A percentile compares a stretch with the other conserved stretches of the same genome.
Evolutionary conservation across 768 basidiomycete genomes (phyloP).

Genomic region (Ephemerocybe angulata): DNA sequence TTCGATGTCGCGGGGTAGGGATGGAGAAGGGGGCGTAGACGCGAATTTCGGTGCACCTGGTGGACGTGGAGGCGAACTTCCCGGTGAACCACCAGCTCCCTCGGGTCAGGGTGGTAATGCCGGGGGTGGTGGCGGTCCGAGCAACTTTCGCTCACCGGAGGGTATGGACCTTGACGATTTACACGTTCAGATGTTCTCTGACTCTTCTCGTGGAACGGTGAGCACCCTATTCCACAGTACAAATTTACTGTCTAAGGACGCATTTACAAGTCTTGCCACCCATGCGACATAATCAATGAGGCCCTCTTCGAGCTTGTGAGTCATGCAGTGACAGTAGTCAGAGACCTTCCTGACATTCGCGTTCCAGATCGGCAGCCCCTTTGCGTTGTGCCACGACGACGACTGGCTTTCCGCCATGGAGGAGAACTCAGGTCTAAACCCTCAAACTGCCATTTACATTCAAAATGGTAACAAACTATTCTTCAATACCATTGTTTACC

Average conservation of each 20-base stretch:
- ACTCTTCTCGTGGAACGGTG: not conserved
- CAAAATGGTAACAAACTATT: too few relatives aligned
- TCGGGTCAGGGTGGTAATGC: too few relatives aligned
- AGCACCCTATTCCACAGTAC: not conserved
- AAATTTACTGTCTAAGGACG: not conserved
- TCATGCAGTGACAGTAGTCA: not conserved
- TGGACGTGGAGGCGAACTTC: too few relatives aligned
- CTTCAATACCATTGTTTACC: too few relatives aligned
- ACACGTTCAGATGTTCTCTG: too few relatives aligned
- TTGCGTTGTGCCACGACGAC: not conserved
- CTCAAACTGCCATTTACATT: too few relatives aligned
- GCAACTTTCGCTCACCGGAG: too few relatives aligned
- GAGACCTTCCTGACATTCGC: not conserved
- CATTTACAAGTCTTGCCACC: not conserved
- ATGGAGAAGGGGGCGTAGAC: not conserved
- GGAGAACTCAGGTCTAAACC: not conserved
- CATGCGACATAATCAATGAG: not conserved
- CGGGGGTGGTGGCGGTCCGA: too few relatives aligned
- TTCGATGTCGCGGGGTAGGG: not conserved
- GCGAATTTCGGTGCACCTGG: not conserved
- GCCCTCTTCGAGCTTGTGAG: not conserved
- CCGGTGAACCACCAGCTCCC: too few relatives aligned
- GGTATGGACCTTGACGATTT: too few relatives aligned
- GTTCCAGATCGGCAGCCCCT: not conserved
- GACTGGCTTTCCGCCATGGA: not conserved